Evolutionary conservation across 2,329 filamentous ascomycete species (phyloP).

Genomic region (Ascochyta clinopodiicola): DNA sequence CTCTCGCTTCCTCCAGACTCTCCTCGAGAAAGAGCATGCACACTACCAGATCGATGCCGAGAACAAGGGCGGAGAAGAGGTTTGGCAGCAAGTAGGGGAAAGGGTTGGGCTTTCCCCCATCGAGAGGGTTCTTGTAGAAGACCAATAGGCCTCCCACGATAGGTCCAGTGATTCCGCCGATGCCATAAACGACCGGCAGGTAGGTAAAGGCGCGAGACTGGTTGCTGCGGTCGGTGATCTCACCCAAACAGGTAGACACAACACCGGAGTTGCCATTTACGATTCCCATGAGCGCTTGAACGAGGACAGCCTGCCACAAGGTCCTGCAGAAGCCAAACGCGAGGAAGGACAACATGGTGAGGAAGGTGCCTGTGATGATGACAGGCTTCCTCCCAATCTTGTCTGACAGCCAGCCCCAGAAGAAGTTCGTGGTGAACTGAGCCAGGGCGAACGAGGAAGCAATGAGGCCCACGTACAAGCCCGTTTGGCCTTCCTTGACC

Average conservation of each 20-base stretch:
- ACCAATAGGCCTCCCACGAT: constrained; percentile 88
- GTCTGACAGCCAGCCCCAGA: constrained; percentile 87
- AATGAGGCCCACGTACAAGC: constrained; percentile 87
- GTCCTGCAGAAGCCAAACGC: constrained; percentile 85
- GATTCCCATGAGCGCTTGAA: constrained; percentile 89
- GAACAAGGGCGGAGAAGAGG: constrained; percentile 73
- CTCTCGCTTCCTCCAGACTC: constrained; percentile 72
- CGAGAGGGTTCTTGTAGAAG: constrained; percentile 64
- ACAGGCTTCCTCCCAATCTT: constrained; percentile 81
- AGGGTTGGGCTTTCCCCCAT: constrained; percentile 57
- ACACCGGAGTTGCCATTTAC: constrained; percentile 95
- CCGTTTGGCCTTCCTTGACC: constrained; percentile 73
- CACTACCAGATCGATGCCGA: constrained; percentile 75
- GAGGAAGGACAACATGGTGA: constrained; percentile 81
- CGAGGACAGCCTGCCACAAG: constrained; percentile 82
- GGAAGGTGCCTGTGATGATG: constrained; percentile 79
- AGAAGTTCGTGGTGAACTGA: constrained; percentile 89
- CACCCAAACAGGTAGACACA: constrained; percentile 90
- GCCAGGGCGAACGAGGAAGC: constrained; percentile 92
- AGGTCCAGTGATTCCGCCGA: constrained; percentile 92
- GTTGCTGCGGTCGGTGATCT: constrained; percentile 94
- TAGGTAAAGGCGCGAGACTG: constrained; percentile 94
- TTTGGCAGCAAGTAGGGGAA: constrained; percentile 91
- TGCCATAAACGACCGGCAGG: constrained; percentile 91
- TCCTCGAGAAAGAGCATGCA: constrained; percentile 86